phyloP scores from a whole-genome alignment of 305 asterid genomes.

The Fraxinus dipetala region DNA sequence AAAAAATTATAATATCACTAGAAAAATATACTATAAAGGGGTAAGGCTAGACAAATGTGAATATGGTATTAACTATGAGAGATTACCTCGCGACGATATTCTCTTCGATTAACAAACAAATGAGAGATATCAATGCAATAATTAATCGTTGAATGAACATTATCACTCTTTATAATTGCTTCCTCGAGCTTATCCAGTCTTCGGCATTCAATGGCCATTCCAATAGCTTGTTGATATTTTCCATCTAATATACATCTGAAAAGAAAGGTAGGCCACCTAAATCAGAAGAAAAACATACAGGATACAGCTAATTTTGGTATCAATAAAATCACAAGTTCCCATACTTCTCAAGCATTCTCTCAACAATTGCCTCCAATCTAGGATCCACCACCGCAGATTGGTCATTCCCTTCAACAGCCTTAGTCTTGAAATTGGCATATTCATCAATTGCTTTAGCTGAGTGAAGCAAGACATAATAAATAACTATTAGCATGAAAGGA shows the following conservation, averaged over 20 bases:
- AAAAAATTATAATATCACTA: neutral
- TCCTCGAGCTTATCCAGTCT: constrained; percentile 89
- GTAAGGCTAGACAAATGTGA: constrained; percentile 4
- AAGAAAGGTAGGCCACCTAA: neutral
- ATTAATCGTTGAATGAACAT: constrained; percentile 67
- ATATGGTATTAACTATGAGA: constrained; percentile 3
- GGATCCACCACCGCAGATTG: constrained; percentile 66
- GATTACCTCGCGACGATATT: constrained; percentile 83
- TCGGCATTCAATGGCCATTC: constrained; percentile 93
- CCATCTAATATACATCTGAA: constrained; percentile 90
- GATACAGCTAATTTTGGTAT: neutral
- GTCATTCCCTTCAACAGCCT: constrained; percentile 70
- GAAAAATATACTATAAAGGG: neutral
- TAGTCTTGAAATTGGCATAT: constrained; percentile 77
- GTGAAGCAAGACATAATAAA: constrained; percentile 7
- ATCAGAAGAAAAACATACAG: constrained; percentile 11
- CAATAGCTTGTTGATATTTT: constrained; percentile 90
- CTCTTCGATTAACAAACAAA: constrained; percentile 77
- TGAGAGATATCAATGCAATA: constrained; percentile 88
- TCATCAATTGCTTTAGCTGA: constrained; percentile 98
- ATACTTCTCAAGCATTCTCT: constrained; percentile 86
- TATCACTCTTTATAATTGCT: constrained; percentile 76
- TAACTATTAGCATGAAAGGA: constrained; percentile 17
- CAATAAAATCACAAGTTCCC: constrained; percentile 21
- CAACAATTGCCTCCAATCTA: constrained; percentile 93